Evolutionary conservation across 1,284 basidiomycete genomes (phyloP).

Genomic region (Sporisorium reilianum): DNA sequence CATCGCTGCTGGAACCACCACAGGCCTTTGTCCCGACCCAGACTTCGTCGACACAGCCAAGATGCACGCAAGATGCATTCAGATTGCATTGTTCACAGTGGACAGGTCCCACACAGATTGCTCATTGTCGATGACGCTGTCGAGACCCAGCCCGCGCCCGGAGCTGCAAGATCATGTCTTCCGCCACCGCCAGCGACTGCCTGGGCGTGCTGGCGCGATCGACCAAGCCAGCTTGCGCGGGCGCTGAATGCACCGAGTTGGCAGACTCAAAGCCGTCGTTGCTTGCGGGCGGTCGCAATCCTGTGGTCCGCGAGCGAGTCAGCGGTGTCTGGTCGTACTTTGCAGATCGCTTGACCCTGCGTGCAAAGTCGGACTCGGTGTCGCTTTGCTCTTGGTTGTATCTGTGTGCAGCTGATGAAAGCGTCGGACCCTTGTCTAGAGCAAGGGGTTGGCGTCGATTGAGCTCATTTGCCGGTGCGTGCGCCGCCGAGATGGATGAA

Average conservation of each 20-base stretch:
- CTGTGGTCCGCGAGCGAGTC: background rate
- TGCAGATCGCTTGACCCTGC: slow-evolving; percentile 20
- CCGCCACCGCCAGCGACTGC: slow-evolving; percentile 22
- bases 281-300: slow-evolving; percentile 2
- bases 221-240: background rate
- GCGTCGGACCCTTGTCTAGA: slow-evolving; percentile 9
- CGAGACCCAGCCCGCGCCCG: slow-evolving; percentile 5
- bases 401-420: slow-evolving; percentile 16
- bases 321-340: slow-evolving; percentile 19
- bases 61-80: no score
- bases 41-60: no score
- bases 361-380: slow-evolving; percentile 9
- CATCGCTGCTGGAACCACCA: no score
- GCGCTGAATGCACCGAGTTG: slow-evolving; percentile 21
- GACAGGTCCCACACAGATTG: no score
- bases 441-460: background rate
- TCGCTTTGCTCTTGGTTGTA: slow-evolving; percentile 11
- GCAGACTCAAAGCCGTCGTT: slow-evolving; percentile 17
- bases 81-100: no score
- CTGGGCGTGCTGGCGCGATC: background rate
- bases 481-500: slow-evolving; percentile 17
- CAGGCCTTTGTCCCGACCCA: no score
- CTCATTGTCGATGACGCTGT: slow-evolving; percentile 7
- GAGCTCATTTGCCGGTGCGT: background rate
- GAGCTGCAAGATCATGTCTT: slow-evolving; percentile 29